phyloP scores from a whole-genome alignment of 257 asterid species.

The Solanum corneliomulleri region DNA sequence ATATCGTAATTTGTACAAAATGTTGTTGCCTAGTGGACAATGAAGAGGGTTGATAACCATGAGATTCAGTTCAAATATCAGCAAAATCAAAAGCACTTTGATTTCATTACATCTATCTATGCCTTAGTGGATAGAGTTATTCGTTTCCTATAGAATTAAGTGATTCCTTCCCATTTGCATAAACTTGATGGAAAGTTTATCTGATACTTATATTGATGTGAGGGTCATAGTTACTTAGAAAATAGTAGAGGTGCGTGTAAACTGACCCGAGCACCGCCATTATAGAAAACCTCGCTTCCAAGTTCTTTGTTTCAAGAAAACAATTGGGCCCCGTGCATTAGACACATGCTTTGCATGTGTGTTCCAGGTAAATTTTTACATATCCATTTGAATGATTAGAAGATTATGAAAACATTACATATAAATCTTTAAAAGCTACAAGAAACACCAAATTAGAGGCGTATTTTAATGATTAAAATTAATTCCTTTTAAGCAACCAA shows the following conservation, averaged over 20 bases:
- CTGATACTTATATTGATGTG: neutral
- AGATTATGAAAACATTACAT: neutral
- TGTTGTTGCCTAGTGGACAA: neutral
- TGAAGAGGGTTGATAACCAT: neutral
- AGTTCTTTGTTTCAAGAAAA: neutral
- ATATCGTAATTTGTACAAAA: neutral
- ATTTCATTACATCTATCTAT: neutral
- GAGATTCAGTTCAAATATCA: neutral
- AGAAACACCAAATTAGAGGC: neutral
- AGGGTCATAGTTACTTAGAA: neutral
- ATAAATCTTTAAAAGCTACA: neutral
- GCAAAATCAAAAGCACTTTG: neutral
- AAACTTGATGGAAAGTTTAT: neutral
- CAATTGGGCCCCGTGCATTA: neutral
- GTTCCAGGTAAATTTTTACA: neutral
- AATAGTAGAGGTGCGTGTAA: no score
- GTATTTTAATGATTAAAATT: neutral
- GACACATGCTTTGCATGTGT: no score
- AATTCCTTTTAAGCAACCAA: neutral
- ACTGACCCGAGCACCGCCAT: neutral
- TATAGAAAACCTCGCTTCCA: neutral
- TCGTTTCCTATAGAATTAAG: neutral
- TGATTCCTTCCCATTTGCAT: neutral
- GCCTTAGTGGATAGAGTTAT: neutral
- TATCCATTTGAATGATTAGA: neutral